A percentile compares a stretch with the other conserved stretches of the same genome.
These are phyloP conservation scores for Sporothrix phasma DNA, from an alignment of 2,329 filamentous ascomycete genomes.

Conservation along the genomic window DNA sequence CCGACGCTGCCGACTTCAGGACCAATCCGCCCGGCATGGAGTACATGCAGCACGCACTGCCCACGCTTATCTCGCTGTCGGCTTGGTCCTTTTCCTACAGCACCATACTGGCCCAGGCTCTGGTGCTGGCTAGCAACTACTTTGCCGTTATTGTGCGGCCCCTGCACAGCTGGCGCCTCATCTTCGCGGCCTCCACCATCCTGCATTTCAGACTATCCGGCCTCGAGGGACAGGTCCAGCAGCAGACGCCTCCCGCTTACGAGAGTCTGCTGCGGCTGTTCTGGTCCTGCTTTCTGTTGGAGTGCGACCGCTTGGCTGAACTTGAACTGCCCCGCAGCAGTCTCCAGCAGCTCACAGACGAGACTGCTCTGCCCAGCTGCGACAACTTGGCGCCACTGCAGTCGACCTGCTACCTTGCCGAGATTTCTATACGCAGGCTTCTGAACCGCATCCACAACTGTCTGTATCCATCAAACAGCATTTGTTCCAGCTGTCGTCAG, in stretches of 20 bases:
- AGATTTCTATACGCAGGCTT: slow-evolving; percentile 26
- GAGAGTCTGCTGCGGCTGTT: slow-evolving; percentile 23
- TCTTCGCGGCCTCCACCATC: slow-evolving; percentile 25
- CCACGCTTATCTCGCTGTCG: slow-evolving; percentile 23
- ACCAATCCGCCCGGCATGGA: slow-evolving; percentile 24
- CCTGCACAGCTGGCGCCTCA: slow-evolving; percentile 27
- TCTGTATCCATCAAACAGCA: slow-evolving; percentile 24
- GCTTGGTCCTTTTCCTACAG: slow-evolving; percentile 25
- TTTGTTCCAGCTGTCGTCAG: slow-evolving; percentile 21
- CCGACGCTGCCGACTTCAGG: slow-evolving; percentile 16
- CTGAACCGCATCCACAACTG: slow-evolving; percentile 28
- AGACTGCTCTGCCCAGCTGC: slow-evolving; percentile 24
- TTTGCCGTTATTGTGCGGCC: slow-evolving; percentile 27
- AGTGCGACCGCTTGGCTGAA: slow-evolving; percentile 27
- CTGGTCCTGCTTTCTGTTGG: slow-evolving; percentile 27
- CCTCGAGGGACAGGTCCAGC: slow-evolving; percentile 2
- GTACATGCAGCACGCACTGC: slow-evolving; percentile 26
- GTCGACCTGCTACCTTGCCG: slow-evolving; percentile 26
- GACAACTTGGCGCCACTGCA: slow-evolving; percentile 20
- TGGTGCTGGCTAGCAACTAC: slow-evolving; percentile 27
- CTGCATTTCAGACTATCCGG: slow-evolving; percentile 25
- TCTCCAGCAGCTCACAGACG: slow-evolving; percentile 25
- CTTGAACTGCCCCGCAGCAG: slow-evolving; percentile 27
- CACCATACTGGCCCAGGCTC: slow-evolving; percentile 23
- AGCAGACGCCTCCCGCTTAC: neutral